These are phyloP conservation scores for Erodium trifolium DNA, from an alignment of 441 rosid species.

Conservation along the genomic window DNA sequence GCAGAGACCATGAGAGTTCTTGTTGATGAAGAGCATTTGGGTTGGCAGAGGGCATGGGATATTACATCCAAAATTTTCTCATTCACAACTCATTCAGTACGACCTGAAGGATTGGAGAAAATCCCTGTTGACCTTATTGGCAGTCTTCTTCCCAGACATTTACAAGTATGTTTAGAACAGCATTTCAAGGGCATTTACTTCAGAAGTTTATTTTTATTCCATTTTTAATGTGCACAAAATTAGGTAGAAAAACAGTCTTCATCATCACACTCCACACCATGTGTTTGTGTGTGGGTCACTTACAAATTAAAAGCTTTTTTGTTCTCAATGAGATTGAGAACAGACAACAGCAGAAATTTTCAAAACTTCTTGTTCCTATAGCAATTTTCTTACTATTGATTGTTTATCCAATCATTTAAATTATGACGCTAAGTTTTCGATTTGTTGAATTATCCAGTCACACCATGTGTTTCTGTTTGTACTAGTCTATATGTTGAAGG, in stretches of 20 bases:
- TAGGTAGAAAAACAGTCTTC: not conserved
- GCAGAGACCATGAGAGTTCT: constrained; percentile 49
- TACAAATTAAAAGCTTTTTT: not conserved
- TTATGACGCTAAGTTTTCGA: not conserved
- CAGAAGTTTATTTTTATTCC: constrained; percentile 5
- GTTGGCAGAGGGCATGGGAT: constrained; percentile 38
- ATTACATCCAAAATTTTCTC: constrained; percentile 37
- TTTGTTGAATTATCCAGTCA: not conserved
- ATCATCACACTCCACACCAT: not conserved
- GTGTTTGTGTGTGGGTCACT: no score
- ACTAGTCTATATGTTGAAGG: not conserved
- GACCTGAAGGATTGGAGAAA: constrained; percentile 42
- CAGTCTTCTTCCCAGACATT: constrained; percentile 49
- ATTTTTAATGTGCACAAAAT: not conserved
- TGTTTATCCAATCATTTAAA: not conserved
- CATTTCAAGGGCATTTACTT: constrained; percentile 13
- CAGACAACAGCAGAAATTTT: not conserved
- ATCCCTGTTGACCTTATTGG: constrained; percentile 41
- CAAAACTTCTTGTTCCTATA: not conserved
- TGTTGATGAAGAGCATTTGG: constrained; percentile 41
- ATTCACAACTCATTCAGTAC: constrained; percentile 46
- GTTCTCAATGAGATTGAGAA: constrained; percentile 3
- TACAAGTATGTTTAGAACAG: constrained; percentile 31
- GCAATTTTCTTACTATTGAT: not conserved
- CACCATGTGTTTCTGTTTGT: not conserved